Base-by-base conservation (phyloP, 495 filamentous ascomycete species). In the Astrothelium subdiscretum region DNA sequence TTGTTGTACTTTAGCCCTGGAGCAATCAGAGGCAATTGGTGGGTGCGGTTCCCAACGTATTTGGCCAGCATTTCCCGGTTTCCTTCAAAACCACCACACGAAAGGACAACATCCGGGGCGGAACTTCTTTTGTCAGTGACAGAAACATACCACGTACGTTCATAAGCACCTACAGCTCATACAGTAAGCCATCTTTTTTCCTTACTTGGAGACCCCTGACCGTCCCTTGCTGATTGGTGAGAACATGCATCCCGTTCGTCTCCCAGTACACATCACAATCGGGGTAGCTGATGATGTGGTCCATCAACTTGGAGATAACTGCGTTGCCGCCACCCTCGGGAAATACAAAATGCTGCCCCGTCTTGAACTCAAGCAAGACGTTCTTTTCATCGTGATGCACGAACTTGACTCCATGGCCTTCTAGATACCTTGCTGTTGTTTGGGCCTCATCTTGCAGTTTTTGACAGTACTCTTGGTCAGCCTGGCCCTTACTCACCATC, bases 1-100 rank as follows among this genome's bases (percentile, higher is more conserved):
- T 40, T 52, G 51, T 69, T 69, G 60, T 69, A 63, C 58, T 67
- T 65, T 42, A 69, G 22, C 10, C 67, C 67, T 18, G 67, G 65
- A 11, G 67, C 67, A 35, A 69, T 69, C n/a, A 69, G 38, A 27
- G 67, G 67, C 10, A 69, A 58, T n/a, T 62, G 32, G 32, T 67
- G 63, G 12, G 67, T 67, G 18, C 64, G 52, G 11, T 62, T 59
- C n/a, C 67, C 67, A n/a, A 67, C 44, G 32, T 67, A 69, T 29
- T 63, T 57, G 27, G 67, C 62, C 62, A 69, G 32, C 67, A 69
- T 69, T 29, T 69, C 67, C 15, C 66, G 57, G 61, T 69, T 69
- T 44, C 65, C 67, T 48, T 65, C 66, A 64, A 69, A 69, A 52
- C 64, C 67, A n/a, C 64, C 64, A 31, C 67, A 69, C 13, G 66